Conservation (phyloP, 176 grass and related monocot genomes). For the sorghum (Sorghum bicolor) region DNA sequence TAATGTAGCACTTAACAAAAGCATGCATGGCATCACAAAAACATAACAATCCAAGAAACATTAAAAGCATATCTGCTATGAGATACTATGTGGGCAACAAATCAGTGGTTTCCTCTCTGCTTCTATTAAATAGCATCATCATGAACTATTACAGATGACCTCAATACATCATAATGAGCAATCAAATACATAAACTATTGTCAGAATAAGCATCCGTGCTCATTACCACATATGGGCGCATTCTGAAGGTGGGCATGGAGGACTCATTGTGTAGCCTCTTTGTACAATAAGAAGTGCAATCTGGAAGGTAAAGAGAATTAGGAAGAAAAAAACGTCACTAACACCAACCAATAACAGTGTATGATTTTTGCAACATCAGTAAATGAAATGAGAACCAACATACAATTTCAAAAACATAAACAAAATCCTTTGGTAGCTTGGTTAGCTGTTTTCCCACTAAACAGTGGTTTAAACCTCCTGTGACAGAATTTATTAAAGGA, state of each 20-base stretch:
- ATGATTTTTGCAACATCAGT: constrained; percentile 14
- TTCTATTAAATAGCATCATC: not conserved
- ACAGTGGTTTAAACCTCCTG: not conserved
- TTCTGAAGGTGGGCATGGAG: constrained; percentile 85
- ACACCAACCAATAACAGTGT: not conserved
- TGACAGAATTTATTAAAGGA: not conserved
- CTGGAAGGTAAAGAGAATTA: constrained; percentile 46
- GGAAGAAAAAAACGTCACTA: constrained; percentile 15
- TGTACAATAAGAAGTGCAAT: constrained; percentile 96
- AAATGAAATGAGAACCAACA: constrained; percentile 5
- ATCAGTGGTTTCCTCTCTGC: not conserved
- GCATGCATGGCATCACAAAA: not conserved
- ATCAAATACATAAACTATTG: constrained; percentile 15
- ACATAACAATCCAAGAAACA: constrained; percentile 4
- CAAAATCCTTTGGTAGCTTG: not conserved
- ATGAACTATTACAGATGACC: not conserved
- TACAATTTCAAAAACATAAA: not conserved
- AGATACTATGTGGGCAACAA: not conserved
- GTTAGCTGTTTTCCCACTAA: constrained; percentile 1
- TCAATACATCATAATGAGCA: not conserved
- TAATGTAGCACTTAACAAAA: constrained; percentile 13
- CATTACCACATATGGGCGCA: constrained; percentile 98
- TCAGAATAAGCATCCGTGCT: constrained; percentile 30
- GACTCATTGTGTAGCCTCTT: constrained; percentile 89
- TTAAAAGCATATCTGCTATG: not conserved